Conservation (phyloP, 768 basidiomycete species). For the Lepiota venenata region DNA sequence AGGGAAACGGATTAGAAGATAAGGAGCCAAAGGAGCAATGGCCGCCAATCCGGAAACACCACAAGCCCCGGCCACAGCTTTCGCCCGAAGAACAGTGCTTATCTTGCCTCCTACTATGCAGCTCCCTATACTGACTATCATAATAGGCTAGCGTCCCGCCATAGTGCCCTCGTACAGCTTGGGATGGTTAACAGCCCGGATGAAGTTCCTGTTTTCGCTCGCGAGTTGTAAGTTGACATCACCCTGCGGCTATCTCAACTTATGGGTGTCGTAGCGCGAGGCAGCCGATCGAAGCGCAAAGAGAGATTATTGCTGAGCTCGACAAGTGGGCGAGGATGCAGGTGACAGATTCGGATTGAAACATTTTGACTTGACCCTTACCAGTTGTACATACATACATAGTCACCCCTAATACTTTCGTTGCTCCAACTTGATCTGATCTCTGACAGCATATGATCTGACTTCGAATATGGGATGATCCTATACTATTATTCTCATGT, state of each 20-base stretch:
- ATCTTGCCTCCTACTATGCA: background rate
- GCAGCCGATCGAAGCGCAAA: constrained; percentile 39
- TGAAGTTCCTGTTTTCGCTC: constrained; percentile 57
- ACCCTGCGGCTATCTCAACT: constrained; percentile 8
- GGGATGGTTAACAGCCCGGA: constrained; percentile 52
- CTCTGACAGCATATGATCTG: too few relatives aligned
- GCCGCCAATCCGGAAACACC: constrained; percentile 65
- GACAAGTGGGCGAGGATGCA: constrained; percentile 28
- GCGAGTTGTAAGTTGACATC: constrained; percentile 52
- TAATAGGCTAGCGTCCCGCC: constrained; percentile 49
- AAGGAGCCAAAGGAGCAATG: constrained; percentile 42
- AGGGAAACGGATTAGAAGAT: constrained; percentile 17
- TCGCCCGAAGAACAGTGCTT: constrained; percentile 52
- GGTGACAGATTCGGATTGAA: constrained; percentile 8
- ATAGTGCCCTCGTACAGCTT: constrained; percentile 58
- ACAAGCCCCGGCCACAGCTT: constrained; percentile 38
- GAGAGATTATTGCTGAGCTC: constrained; percentile 36
- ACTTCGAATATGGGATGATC: too few relatives aligned
- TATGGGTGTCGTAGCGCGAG: constrained; percentile 26
- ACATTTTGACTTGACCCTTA: too few relatives aligned
- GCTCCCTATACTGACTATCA: background rate
- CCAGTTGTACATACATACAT: too few relatives aligned
- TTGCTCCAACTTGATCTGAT: too few relatives aligned
- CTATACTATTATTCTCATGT: too few relatives aligned
- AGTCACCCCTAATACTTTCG: too few relatives aligned